Base-by-base conservation (phyloP, 768 basidiomycete genomes). In the Neoboletus subvelutipes region DNA sequence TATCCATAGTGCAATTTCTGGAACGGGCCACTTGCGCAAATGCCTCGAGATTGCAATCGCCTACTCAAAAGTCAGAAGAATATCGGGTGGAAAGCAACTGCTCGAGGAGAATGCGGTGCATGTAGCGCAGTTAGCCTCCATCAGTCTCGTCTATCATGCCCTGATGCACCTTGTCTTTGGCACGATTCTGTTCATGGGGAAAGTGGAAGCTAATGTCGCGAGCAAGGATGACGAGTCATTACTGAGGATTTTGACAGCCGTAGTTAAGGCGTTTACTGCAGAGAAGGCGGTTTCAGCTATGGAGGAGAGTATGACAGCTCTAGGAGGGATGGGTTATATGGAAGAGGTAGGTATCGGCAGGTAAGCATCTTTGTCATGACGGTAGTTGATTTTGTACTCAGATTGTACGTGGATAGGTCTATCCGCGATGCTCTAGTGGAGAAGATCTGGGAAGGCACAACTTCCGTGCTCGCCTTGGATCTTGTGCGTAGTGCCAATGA, bases 291-390 rank as follows among this genome's bases (percentile, higher is more conserved):
- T 77, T 51, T 65, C 77, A 0, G 86, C 82, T 3, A 84, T 91
- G 76, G 86, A 88, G 57, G 86, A 90, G 61, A 81, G 86, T 34
- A 91, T 92, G 88, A 75, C 83, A 33, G 76, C 83, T 6, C 72
- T 91, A 2, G 90, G 90, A 24, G 89, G 89, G 2, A 84, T 86
- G 47, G 90, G 90, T 0, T 92, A 91, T 64, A 92, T 92, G 88
- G 86, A 88, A 62, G 90, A 92, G 70, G 89, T 83, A 54, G 84
- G 82, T 2, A 82, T 92, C 47, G 87, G 84, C 10, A 75, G 83
- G 75, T 77, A 59, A 56, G 73, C 58, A 12, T 15, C 37, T 20
- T 49, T 37, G n/a, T 54, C 33, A 22, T 40, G 33, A 5, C 13
- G 17, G 9, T 5, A 28, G 9, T 33, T n/a, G 3, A 20, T 22